These are phyloP conservation scores for Beta vulgaris DNA, from an alignment of 148 eudicot genomes.

Conservation along the genomic window DNA sequence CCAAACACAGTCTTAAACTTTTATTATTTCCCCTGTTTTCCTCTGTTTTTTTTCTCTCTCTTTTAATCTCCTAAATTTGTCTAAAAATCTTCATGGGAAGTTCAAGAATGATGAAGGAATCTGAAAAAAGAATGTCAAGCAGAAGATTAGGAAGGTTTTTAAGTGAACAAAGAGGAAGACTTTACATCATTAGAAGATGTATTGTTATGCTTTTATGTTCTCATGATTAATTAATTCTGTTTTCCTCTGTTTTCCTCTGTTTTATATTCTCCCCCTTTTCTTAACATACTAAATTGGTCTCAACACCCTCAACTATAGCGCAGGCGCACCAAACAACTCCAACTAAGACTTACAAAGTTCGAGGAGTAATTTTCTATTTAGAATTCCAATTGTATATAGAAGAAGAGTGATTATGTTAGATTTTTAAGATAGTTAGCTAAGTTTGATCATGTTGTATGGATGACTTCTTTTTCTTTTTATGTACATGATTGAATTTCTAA, in stretches of 20 bases:
- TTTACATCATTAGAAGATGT: constrained; percentile 65
- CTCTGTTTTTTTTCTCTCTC: background rate
- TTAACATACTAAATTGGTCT: no score
- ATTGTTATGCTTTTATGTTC: constrained; percentile 59
- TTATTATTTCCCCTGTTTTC: constrained; percentile 7
- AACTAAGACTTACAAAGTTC: no score
- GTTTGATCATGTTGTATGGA: background rate
- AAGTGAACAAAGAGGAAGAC: constrained; percentile 55
- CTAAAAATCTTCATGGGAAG: constrained; percentile 2
- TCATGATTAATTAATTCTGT: constrained; percentile 38
- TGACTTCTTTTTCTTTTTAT: background rate
- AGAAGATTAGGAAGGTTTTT: constrained; percentile 47
- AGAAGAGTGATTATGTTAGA: background rate
- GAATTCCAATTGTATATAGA: constrained; percentile 24
- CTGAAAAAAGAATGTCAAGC: constrained; percentile 43
- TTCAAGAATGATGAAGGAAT: constrained; percentile 19
- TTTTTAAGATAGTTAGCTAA: constrained; percentile 19
- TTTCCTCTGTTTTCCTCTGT: constrained; percentile 12
- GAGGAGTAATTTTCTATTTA: no score
- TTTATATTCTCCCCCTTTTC: background rate
- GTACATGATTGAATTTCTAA: constrained; percentile 23
- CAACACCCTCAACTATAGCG: no score
- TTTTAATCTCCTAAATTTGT: background rate
- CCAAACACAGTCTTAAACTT: background rate
- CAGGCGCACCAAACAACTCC: no score